A percentile compares a stretch with the other conserved stretches of the same genome.
phyloP scores from a whole-genome alignment of 1,284 basidiomycete species.

The Calocybe gambosa region DNA sequence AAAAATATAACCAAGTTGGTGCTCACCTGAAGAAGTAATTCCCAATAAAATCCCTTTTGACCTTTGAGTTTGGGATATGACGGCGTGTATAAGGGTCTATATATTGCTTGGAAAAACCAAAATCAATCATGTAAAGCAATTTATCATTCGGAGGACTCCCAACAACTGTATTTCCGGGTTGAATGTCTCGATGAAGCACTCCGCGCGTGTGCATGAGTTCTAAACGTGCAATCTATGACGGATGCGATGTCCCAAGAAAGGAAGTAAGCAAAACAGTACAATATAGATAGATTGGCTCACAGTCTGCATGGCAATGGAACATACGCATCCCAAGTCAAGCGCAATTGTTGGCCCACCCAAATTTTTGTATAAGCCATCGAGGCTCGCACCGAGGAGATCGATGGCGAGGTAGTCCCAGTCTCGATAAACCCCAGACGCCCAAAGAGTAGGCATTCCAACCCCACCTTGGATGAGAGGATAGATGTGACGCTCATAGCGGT shows the following conservation, averaged over 20 bases:
- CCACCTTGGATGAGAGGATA: conserved; percentile 69
- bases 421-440: conserved; percentile 52
- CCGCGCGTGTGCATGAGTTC: conserved; percentile 69
- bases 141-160: conserved; percentile 52
- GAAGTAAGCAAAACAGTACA: background rate
- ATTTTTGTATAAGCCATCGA: conserved; percentile 55
- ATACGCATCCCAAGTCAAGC: conserved; percentile 58
- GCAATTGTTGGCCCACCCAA: conserved; percentile 43
- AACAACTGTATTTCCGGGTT: conserved; percentile 67
- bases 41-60: conserved; percentile 67
- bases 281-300: conserved; percentile 32
- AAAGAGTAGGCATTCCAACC: conserved; percentile 66
- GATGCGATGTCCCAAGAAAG: background rate
- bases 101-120: conserved; percentile 73
- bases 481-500: conserved; percentile 59
- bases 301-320: conserved; percentile 68
- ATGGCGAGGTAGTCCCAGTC: conserved; percentile 71
- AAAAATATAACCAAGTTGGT: background rate
- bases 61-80: conserved; percentile 63
- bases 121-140: conserved; percentile 74
- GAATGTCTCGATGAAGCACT: conserved; percentile 69
- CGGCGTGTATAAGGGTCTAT: conserved; percentile 55
- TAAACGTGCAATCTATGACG: conserved; percentile 52
- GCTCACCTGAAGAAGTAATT: conserved; percentile 71
- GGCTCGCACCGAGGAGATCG: conserved; percentile 61